Percentiles rank a stretch among this genome's conserved stretches.
These are phyloP conservation scores for Fistulinella prunicolor DNA, from an alignment of 768 basidiomycete species.

Conservation along the genomic window DNA sequence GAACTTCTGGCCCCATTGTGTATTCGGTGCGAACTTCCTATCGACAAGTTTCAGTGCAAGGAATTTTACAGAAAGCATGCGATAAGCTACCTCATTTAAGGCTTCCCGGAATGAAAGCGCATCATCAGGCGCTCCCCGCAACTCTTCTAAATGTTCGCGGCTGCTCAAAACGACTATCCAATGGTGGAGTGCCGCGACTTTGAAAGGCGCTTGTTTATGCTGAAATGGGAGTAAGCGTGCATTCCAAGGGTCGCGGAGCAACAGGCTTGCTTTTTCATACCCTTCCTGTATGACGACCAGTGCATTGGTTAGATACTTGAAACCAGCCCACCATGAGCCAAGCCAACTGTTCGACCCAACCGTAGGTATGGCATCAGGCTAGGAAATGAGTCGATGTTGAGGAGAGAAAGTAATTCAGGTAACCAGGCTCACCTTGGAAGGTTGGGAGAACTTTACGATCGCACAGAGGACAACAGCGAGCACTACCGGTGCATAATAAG, in stretches of 20 bases:
- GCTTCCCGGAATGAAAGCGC: conserved; percentile 34
- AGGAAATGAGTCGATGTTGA: neutral
- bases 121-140: conserved; percentile 38
- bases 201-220: conserved; percentile 32
- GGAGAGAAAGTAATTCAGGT: neutral
- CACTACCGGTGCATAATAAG: too few species aligned
- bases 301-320: conserved; percentile 14
- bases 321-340: conserved; percentile 25
- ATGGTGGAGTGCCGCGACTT: conserved; percentile 21
- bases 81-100: conserved; percentile 28
- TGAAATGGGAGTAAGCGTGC: conserved; percentile 2
- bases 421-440: neutral
- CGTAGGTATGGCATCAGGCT: conserved; percentile 31
- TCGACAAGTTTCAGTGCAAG: too few species aligned
- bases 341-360: conserved; percentile 25
- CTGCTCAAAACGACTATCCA: too few species aligned
- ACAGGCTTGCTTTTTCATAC: too few species aligned
- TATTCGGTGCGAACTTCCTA: conserved; percentile 38
- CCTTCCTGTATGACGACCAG: conserved; percentile 26
- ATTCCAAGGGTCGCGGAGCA: too few species aligned
- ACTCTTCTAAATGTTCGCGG: too few species aligned
- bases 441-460: too few species aligned
- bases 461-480: too few species aligned
- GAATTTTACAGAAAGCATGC: neutral
- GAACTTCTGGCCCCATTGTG: conserved; percentile 35